phyloP scores from a whole-genome alignment of 1,139 yeast genomes.

The Taphrina flavorubra region DNA sequence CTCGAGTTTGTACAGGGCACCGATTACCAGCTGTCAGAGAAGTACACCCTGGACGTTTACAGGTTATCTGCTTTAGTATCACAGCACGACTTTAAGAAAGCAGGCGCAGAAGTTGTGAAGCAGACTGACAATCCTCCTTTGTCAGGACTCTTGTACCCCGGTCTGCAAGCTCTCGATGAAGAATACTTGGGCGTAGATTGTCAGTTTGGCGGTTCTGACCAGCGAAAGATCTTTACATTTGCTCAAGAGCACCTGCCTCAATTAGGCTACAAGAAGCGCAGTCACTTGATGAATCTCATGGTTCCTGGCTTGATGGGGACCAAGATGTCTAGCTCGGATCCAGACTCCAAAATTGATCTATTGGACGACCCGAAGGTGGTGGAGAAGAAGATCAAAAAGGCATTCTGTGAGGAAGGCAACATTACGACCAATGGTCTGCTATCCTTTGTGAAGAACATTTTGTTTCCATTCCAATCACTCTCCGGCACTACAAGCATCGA shows the following conservation, averaged over 20 bases:
- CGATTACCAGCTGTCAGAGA: conserved; percentile 76
- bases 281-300: conserved; percentile 98
- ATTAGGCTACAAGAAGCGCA: conserved; percentile 94
- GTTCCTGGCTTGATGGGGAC: conserved; percentile 96
- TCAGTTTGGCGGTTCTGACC: conserved; percentile 99
- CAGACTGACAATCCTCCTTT: conserved; percentile 93
- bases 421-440: conserved; percentile 88
- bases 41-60: conserved; percentile 88
- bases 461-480: conserved; percentile 84
- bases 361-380: conserved; percentile 86
- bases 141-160: conserved; percentile 92
- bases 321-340: conserved; percentile 98
- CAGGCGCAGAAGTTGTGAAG: conserved; percentile 99
- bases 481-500: conserved; percentile 55
- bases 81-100: conserved; percentile 96
- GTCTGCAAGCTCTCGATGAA: conserved; percentile 98
- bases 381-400: conserved; percentile 86
- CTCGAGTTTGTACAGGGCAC: conserved; percentile 85
- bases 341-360: conserved; percentile 93
- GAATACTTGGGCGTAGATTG: conserved; percentile 86
- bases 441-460: conserved; percentile 80
- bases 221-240: conserved; percentile 93
- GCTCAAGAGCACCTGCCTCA: conserved; percentile 92
- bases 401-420: conserved; percentile 95
- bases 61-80: conserved; percentile 79